Base-by-base conservation (phyloP, 768 basidiomycete genomes). In the Goffeauzyma gilvescens region DNA sequence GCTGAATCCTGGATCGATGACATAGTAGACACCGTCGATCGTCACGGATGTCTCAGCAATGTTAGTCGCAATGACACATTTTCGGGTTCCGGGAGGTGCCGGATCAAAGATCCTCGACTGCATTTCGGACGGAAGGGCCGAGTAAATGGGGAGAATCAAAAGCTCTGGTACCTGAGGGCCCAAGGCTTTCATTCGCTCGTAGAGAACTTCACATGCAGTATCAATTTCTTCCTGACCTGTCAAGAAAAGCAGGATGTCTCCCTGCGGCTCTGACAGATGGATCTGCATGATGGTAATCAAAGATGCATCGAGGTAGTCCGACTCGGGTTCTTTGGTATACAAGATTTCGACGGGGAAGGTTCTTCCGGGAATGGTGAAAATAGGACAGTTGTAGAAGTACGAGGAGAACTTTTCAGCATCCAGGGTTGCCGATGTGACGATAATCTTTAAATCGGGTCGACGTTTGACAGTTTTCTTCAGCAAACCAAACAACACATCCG, bases 281-380 rank as follows among this genome's bases (percentile, higher is more conserved):
- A 98, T 98, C 64, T 98, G 93, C 82, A 96, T 90, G 58, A 98
- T 81, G 4, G 93, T 96, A 54, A 96, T 96, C 48, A 98, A 78
- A 18, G 89, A 87, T 0, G 90, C 89, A 53, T 96, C 93, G 44
- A 98, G 75, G 65, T 98, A 98, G 65, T 98, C 93, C 17, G 74
- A 73, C 65, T 96, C 93, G 0, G 93, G 93, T 57, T 98, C 93
- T 62, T 96, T 96, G 53, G 90, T 95, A 67, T 96, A 98, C n/a
- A 96, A 69, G 23, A 82, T 73, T 65, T 98, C 93, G 49, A 96
- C 93, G 5, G 93, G 93, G 66, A 84, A 96, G n/a, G 87, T 87
- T 56, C 89, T 79, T 53, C 93, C 93, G n/a, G 93, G 93, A 51
- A 98, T 96, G 27, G 90, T 93, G 72, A 96, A 96, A 65, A 98